Evolutionary conservation across 2,329 filamentous ascomycete species (phyloP).

Genomic region (Botryotinia convoluta): DNA sequence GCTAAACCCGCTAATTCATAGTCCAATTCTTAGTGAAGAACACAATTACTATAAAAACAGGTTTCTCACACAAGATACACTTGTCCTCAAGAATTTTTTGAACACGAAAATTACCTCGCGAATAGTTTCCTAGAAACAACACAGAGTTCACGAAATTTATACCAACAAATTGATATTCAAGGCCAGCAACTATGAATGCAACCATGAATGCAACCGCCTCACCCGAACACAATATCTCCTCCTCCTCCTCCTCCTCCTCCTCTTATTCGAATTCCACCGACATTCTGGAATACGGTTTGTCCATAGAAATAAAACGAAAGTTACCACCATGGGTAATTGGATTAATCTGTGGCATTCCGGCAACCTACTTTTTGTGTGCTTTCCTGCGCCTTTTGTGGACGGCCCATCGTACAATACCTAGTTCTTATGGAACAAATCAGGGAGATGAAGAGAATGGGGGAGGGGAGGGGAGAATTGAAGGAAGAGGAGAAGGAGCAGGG

Average conservation of each 20-base stretch:
- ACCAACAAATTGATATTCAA: neutral
- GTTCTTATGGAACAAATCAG: neutral
- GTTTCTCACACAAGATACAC: neutral
- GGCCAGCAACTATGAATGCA: neutral
- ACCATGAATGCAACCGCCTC: neutral
- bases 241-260: neutral
- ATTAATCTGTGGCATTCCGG: neutral
- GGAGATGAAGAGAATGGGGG: neutral
- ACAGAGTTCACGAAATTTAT: neutral
- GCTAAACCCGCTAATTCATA: neutral
- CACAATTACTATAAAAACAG: neutral
- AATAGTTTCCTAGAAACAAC: neutral
- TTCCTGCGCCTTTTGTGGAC: rapidly evolving
- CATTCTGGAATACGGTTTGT: neutral
- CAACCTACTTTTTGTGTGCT: rapidly evolving
- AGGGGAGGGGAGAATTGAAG: neutral
- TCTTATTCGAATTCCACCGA: neutral
- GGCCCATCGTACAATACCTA: neutral
- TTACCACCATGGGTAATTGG: neutral
- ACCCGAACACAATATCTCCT: neutral
- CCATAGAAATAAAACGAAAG: neutral
- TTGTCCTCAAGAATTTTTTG: neutral
- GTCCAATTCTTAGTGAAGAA: neutral
- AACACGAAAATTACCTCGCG: neutral
- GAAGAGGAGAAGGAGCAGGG: neutral